phyloP scores from a whole-genome alignment of 805 yeast species.

The Naumovozyma castellii region DNA sequence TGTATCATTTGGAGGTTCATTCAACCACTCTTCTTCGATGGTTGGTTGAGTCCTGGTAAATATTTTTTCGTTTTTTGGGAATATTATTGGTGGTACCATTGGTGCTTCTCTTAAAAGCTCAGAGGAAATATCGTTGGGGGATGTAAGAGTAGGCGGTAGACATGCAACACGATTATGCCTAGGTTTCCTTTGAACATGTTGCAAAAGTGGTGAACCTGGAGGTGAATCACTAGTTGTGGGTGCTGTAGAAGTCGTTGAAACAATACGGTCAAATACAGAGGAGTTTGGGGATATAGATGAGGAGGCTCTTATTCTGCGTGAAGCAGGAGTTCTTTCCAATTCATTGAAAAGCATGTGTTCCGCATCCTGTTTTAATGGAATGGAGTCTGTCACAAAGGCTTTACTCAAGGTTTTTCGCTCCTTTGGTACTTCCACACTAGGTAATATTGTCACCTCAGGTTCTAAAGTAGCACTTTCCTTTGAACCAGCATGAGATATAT shows the following conservation, averaged over 20 bases:
- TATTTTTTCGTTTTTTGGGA: background rate
- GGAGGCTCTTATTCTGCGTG: background rate
- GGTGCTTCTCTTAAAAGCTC: too few relatives aligned
- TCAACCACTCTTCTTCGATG: background rate
- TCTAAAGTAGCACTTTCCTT: background rate
- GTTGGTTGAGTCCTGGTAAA: background rate
- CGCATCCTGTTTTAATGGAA: conserved; percentile 1
- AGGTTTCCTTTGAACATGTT: too few relatives aligned
- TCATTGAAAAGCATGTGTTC: too few relatives aligned
- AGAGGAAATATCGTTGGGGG: too few relatives aligned
- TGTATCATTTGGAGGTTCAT: background rate
- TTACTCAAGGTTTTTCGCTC: conserved; percentile 4
- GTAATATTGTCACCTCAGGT: too few relatives aligned
- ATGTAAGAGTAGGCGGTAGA: too few relatives aligned
- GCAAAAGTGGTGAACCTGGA: too few relatives aligned
- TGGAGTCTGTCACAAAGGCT: conserved; percentile 10
- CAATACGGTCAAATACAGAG: background rate
- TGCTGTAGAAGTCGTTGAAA: background rate
- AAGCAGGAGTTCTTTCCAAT: background rate
- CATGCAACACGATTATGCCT: too few relatives aligned
- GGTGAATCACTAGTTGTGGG: background rate
- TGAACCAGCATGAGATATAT: background rate
- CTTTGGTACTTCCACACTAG: too few relatives aligned
- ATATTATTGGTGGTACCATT: background rate
- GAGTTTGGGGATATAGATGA: background rate